Evolutionary conservation across 73 alveolate genomes (phyloP), one percentile per base, ranked within the genome.

Genomic region (Paramecium tetraurelia): DNA sequence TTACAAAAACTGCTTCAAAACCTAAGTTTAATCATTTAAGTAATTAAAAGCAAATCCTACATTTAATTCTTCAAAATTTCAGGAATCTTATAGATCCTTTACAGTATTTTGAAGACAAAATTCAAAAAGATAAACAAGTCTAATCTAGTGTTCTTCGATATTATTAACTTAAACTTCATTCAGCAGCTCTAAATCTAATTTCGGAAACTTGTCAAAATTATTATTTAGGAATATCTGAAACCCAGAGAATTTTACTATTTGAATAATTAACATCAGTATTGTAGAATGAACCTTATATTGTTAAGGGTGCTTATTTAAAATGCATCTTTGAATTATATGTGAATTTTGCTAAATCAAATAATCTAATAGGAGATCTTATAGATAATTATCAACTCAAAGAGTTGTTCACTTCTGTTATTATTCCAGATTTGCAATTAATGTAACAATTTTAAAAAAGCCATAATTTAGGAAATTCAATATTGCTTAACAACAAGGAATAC

Each of bases 321-420:
- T 68, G 93, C n/a, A n/a, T 86, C 11, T 86, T 86, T 40, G 89
- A 86, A 86, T 53, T 77, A 29, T 86, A 86, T 46, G 44, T 86
- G 9, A 86, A 86, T 59, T 58, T 41, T 33, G 93, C 69, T n/a
- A 35, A 75, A 12, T 75, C 33, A 24, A 63, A 63, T 33, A 77
- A 86, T 41, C 48, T 53, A 9, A 40, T 77, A 12, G 71, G 71
- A 27, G 93, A 86, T 21, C 35, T 80, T 1, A 86, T 86, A 18
- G 84, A 72, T 18, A 63, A 58, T 21, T 41, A 22, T 18, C 36
- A 86, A 68, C 33, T 86, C 5, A 86, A 63, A 24, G 93, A 86
- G 11, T 35, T 86, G 3, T 22, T 86, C 2, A 40, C 89, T 16
- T 59, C 71, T 5, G 59, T 63, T 24, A 35, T 86, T 10, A 86